Percentiles rank a stretch among this genome's conserved stretches.
Evolutionary conservation across 2,329 filamentous ascomycete genomes (phyloP).

Genomic region (Colletotrichum liaoningense): DNA sequence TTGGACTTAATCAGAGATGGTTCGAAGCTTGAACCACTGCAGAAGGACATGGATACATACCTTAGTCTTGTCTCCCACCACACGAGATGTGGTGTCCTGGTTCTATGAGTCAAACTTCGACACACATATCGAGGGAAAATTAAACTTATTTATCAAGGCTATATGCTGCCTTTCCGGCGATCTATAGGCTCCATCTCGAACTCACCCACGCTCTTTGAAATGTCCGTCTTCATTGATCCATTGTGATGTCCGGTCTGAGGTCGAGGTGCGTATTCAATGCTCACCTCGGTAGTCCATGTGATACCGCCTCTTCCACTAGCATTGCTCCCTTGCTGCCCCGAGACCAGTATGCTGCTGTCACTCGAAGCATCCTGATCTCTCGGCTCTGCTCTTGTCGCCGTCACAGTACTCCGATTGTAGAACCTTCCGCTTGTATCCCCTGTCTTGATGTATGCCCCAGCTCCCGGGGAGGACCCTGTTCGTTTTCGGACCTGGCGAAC

Average conservation of each 20-base stretch:
- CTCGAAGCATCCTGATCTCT: constrained; percentile 25
- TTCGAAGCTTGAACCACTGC: no score
- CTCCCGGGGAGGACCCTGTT: not conserved
- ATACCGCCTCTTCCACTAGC: not conserved
- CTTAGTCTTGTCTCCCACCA: no score
- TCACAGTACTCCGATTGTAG: constrained; percentile 6
- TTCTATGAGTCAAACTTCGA: no score
- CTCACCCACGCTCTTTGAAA: not conserved
- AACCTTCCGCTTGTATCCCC: constrained; percentile 12
- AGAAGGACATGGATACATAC: no score
- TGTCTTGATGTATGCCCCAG: constrained; percentile 6
- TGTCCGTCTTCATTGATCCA: not conserved
- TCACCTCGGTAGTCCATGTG: constrained; percentile 7
- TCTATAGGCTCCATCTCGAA: not conserved
- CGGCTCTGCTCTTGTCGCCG: not conserved
- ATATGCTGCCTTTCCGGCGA: not conserved
- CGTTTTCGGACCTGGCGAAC: constrained; percentile 18
- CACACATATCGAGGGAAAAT: no score
- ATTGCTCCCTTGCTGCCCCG: not conserved
- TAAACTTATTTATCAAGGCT: no score
- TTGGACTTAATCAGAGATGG: no score
- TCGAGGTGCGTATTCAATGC: not conserved
- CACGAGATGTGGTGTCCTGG: no score
- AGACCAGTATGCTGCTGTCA: constrained; percentile 29
- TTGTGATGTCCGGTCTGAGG: not conserved